A percentile compares a stretch with the other conserved stretches of the same genome.
These are phyloP conservation scores for Rhododendron griersonianum DNA, from an alignment of 148 eudicot genomes.

Conservation along the genomic window DNA sequence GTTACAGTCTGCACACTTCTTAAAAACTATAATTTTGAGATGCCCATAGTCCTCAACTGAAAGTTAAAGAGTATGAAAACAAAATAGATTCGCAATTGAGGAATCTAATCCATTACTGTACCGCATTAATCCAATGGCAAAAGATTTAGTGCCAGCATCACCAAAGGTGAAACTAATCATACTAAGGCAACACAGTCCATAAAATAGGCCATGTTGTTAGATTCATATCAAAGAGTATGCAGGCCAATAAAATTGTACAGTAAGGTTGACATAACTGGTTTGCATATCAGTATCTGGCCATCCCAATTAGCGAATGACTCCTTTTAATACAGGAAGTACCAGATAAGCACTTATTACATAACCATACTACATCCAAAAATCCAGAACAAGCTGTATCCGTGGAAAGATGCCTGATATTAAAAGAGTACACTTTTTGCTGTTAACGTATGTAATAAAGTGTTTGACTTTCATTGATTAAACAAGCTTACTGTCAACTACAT, in stretches of 20 bases:
- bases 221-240: too few relatives aligned
- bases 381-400: not conserved
- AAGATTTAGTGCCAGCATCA: not conserved
- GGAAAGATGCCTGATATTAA: not conserved
- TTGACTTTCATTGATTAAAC: not conserved
- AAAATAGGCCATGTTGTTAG: too few relatives aligned
- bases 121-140: not conserved
- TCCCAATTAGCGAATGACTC: not conserved
- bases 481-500: not conserved
- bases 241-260: too few relatives aligned
- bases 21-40: not conserved
- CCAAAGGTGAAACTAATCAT: too few relatives aligned
- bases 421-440: not conserved
- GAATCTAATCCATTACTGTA: too few relatives aligned
- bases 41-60: not conserved
- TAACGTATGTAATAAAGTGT: not conserved
- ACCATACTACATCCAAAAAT: not conserved
- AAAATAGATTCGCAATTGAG: too few relatives aligned
- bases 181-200: too few relatives aligned
- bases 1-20: not conserved
- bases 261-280: not conserved
- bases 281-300: not conserved
- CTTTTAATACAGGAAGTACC: not conserved
- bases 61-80: too few relatives aligned
- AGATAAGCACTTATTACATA: not conserved